phyloP scores from a whole-genome alignment of 2,329 filamentous ascomycete genomes.

The Cytospora schulzeri region DNA sequence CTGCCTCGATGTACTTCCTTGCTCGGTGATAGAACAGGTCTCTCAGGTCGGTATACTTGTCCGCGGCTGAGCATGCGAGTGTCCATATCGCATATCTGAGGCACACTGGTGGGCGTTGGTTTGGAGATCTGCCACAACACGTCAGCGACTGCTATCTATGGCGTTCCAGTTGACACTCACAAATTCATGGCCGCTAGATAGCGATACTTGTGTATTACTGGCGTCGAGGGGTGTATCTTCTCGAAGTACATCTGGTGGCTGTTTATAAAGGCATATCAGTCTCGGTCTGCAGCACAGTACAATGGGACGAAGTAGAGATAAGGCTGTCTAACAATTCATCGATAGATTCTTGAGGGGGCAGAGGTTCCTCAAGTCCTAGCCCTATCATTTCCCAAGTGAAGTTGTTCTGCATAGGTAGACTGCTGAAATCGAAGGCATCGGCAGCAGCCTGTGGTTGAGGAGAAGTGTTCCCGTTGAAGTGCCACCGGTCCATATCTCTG shows the following conservation, averaged over 20 bases:
- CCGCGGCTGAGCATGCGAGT: constrained; percentile 80
- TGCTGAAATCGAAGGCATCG: constrained; percentile 63
- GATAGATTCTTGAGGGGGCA: constrained; percentile 64
- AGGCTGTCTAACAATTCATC: constrained; percentile 69
- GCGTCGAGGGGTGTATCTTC: constrained; percentile 81
- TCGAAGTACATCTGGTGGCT: constrained; percentile 86
- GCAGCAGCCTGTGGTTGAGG: constrained; percentile 43
- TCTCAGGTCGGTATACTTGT: constrained; percentile 78
- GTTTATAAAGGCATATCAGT: constrained; percentile 17
- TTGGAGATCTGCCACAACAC: constrained; percentile 60
- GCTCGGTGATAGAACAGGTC: constrained; percentile 88
- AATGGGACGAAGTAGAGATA: background rate
- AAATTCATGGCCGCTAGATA: constrained; percentile 89
- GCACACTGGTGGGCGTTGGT: constrained; percentile 81
- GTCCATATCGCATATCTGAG: constrained; percentile 96
- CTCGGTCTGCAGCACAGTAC: background rate
- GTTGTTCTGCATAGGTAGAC: constrained; percentile 54
- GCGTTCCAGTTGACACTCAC: constrained; percentile 41
- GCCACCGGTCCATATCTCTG: constrained; percentile 57
- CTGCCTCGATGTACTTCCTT: constrained; percentile 85
- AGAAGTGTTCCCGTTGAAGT: constrained; percentile 57
- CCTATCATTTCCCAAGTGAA: constrained; percentile 81
- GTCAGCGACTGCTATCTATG: constrained; percentile 14
- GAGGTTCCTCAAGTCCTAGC: constrained; percentile 59
- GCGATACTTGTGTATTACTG: constrained; percentile 86